phyloP scores from a whole-genome alignment of 805 yeast genomes.

The Candida mattraensis region DNA sequence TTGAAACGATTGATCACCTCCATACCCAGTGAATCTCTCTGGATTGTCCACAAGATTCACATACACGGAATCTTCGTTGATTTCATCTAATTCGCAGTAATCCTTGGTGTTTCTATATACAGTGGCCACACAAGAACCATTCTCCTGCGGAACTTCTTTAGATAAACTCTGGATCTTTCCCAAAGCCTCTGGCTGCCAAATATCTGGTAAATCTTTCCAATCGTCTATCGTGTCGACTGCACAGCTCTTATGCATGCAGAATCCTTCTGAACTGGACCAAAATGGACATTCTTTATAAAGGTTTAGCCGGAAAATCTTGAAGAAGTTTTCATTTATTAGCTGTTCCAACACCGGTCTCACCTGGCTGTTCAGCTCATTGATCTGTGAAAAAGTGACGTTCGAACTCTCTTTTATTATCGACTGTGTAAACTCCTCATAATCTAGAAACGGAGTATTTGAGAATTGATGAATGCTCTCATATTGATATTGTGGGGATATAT shows the following conservation, averaged over 20 bases:
- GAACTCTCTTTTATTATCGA: constrained; percentile 30
- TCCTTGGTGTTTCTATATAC: constrained; percentile 35
- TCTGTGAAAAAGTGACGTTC: constrained; percentile 40
- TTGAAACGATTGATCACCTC: constrained; percentile 87
- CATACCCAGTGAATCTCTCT: constrained; percentile 94
- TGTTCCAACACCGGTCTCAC: constrained; percentile 57
- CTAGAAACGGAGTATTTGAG: constrained; percentile 30
- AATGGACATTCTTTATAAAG: constrained; percentile 82
- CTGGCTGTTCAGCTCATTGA: constrained; percentile 49
- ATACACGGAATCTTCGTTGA: constrained; percentile 69
- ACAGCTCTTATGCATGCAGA: constrained; percentile 85
- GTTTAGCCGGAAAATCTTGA: constrained; percentile 84
- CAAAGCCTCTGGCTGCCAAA: constrained; percentile 71
- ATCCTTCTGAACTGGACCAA: constrained; percentile 73
- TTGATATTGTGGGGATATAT: constrained; percentile 24
- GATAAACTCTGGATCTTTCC: constrained; percentile 46
- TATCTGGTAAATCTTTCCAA: constrained; percentile 67
- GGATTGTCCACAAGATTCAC: constrained; percentile 88
- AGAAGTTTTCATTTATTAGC: constrained; percentile 73
- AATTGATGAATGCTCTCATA: constrained; percentile 32
- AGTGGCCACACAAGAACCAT: constrained; percentile 28
- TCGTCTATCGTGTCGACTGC: constrained; percentile 84
- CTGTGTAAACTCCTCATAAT: constrained; percentile 24
- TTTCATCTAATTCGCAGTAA: constrained; percentile 67
- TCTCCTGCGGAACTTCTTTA: constrained; percentile 30